Evolutionary conservation across 345 rosid genomes (phyloP), one percentile per base, ranked within the genome.

Genomic region (Ceriops zippeliana): DNA sequence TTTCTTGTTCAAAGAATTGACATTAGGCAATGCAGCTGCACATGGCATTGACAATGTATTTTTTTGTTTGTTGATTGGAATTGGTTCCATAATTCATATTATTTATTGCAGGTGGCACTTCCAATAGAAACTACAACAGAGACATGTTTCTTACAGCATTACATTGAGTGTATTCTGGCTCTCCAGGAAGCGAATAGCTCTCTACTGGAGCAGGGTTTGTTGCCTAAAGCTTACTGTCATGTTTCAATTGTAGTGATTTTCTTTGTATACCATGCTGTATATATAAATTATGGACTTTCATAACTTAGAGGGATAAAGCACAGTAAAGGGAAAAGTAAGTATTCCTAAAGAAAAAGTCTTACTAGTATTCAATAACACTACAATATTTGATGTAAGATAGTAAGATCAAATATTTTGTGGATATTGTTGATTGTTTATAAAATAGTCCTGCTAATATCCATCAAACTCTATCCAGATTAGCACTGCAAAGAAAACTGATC

Each of bases 51-150:
- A 20, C 42, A 7, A 47, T 61, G 22, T 28, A 67, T 67, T 32
- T n/a, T 31, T 16, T 20, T 31, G 34, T 47, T 22, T 27, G 6
- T 61, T 54, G 32, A 11, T 64, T 51, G 21, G 11, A 22, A 42
- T 47, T 58, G 51, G 37, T 4, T 61, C 27, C 20, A 30, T 47
- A 27, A 37, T 56, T 67, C 56, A 61, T 56, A 30, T 28, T 27
- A 62, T 68, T 63, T 67, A 35, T 82, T 65, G 69, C 80, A 90
- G 99, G 89, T 90, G 77, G 97, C 97, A 68, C 97, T 95, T 84
- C 97, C 96, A 30, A 80, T 84, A 61, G 97, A 95, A 82, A 88
- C 93, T 79, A 86, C 90, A 56, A 85, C 93, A 56, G 92, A 92
- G 77, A 84, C 87, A 67, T 87, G 97, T 77, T 95, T 90, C 85